Evolutionary conservation across 495 filamentous ascomycete species (phyloP).

Genomic region (Tuber calosporum): DNA sequence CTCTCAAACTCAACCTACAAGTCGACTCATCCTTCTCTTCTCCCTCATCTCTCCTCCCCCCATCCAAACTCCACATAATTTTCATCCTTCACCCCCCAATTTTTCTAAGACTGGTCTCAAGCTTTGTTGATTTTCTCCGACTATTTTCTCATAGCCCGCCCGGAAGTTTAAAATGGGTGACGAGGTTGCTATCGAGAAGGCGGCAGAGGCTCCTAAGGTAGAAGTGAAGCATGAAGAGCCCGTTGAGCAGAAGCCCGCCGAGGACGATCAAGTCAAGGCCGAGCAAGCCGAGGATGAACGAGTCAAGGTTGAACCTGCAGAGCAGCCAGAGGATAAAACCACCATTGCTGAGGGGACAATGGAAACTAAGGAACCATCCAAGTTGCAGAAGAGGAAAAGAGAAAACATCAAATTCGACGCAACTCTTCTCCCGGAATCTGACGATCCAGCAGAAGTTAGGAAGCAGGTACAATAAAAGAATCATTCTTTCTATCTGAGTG

Average conservation of each 20-base stretch:
- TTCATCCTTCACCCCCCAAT: background rate
- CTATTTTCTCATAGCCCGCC: background rate
- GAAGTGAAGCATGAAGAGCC: background rate
- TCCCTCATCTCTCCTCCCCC: background rate
- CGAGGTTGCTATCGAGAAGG: background rate
- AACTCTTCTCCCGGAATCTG: conserved; percentile 53
- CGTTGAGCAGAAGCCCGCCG: background rate
- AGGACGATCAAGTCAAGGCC: background rate
- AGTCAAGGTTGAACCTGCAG: background rate
- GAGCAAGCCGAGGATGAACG: conserved; percentile 7
- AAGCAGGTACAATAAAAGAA: conserved; percentile 54
- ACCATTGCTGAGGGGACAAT: conserved; percentile 5
- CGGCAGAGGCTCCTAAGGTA: background rate
- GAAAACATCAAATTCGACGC: conserved; percentile 57
- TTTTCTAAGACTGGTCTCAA: background rate
- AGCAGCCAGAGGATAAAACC: conserved; percentile 13
- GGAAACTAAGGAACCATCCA: conserved; percentile 16
- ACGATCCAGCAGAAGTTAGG: conserved; percentile 69
- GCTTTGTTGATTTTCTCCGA: background rate
- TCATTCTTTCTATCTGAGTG: background rate
- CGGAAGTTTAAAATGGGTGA: background rate
- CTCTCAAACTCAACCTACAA: background rate
- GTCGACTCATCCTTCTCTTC: background rate
- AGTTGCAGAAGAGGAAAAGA: background rate
- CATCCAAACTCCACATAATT: background rate